Percentiles rank a stretch among this genome's conserved stretches.
Evolutionary conservation across 2,329 filamentous ascomycete genomes (phyloP).

Genomic region (Neonectria coccinea): DNA sequence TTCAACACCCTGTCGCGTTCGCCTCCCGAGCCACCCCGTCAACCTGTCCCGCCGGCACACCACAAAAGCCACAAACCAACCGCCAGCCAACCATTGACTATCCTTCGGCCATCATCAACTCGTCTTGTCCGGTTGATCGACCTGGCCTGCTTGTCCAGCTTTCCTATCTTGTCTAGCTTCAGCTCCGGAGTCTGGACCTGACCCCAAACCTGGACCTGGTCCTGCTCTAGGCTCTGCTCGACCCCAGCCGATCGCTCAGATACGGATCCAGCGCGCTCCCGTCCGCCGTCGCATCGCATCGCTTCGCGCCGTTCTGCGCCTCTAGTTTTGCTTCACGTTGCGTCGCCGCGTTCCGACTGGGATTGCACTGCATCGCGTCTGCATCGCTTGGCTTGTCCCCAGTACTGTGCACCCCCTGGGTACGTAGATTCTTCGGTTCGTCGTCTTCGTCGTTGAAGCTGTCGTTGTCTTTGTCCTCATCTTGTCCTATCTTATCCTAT

Average conservation of each 20-base stretch:
- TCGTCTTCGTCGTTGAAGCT: neutral
- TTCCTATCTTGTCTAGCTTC: conserved; percentile 28
- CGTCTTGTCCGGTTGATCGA: conserved; percentile 13
- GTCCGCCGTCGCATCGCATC: conserved; percentile 38
- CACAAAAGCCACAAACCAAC: conserved; percentile 4
- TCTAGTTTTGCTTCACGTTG: conserved; percentile 32
- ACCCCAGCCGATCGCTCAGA: conserved; percentile 34
- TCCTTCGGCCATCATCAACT: conserved; percentile 6
- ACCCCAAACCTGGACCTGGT: neutral
- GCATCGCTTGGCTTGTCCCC: conserved; percentile 17
- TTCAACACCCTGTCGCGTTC: neutral
- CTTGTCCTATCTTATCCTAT: neutral
- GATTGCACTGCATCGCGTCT: conserved; percentile 29
- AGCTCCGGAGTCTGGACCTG: conserved; percentile 2
- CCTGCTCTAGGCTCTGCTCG: conserved; percentile 3
- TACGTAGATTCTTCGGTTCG: conserved; percentile 10
- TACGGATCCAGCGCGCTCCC: conserved; percentile 39
- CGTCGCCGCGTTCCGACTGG: conserved; percentile 30
- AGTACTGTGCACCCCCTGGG: conserved; percentile 5
- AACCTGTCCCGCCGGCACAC: conserved; percentile 5
- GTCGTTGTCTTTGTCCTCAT: neutral
- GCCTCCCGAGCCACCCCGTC: neutral
- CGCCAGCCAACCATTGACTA: conserved; percentile 9
- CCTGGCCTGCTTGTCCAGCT: conserved; percentile 8
- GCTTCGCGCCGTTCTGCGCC: conserved; percentile 30